phyloP scores from a whole-genome alignment of 345 rosid genomes.

The Physaria fendleri region DNA sequence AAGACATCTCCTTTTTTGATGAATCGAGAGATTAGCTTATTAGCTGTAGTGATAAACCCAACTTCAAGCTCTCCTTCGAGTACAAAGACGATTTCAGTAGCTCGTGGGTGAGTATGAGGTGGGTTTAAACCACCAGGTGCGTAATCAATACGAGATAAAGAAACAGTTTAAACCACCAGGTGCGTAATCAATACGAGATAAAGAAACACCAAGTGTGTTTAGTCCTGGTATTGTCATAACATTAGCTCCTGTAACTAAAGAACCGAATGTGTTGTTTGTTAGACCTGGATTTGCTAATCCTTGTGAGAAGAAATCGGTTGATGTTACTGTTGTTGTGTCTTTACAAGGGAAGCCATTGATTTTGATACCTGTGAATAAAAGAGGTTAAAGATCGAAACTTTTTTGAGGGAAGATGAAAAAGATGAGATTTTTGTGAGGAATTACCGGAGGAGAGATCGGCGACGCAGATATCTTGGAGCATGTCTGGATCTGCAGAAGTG shows the following conservation, averaged over 20 bases:
- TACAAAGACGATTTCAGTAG: constrained; percentile 47
- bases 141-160: constrained; percentile 58
- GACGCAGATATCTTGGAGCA: constrained; percentile 83
- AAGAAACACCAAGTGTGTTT: constrained; percentile 59
- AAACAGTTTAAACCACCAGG: constrained; percentile 53
- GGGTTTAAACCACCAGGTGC: constrained; percentile 65
- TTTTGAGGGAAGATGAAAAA: neutral
- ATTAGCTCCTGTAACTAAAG: constrained; percentile 40
- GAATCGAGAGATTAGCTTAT: constrained; percentile 38
- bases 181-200: constrained; percentile 60
- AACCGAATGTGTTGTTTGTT: constrained; percentile 43
- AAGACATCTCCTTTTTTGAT: constrained; percentile 51
- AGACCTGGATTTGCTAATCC: constrained; percentile 42
- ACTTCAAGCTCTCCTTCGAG: constrained; percentile 53
- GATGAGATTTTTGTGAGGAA: neutral
- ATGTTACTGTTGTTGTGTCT: constrained; percentile 18
- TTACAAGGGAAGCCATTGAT: constrained; percentile 60
- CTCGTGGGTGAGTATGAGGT: constrained; percentile 72
- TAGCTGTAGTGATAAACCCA: constrained; percentile 54
- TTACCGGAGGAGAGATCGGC: constrained; percentile 59
- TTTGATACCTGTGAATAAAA: constrained; percentile 31
- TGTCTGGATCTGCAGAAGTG: constrained; percentile 54
- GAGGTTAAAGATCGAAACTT: neutral
- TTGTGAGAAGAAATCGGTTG: constrained; percentile 46
- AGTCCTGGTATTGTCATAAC: constrained; percentile 57